Evolutionary conservation across 768 basidiomycete genomes (phyloP).

Genomic region (Mycena kentingensis): DNA sequence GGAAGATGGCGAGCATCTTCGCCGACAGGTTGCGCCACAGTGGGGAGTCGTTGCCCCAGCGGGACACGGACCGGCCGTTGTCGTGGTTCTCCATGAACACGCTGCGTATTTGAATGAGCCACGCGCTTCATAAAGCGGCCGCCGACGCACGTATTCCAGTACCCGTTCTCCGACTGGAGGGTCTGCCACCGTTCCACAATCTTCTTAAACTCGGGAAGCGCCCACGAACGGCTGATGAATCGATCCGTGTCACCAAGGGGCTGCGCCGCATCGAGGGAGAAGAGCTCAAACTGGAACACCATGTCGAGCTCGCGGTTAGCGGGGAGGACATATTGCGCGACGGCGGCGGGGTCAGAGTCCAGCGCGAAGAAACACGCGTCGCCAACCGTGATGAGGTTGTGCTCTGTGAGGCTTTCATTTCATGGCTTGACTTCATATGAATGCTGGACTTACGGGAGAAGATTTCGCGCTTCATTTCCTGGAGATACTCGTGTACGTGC

Average conservation of each 20-base stretch:
- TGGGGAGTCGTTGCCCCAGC: constrained; percentile 63
- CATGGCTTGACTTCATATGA: constrained; percentile 7
- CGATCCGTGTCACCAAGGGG: constrained; percentile 38
- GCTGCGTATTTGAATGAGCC: constrained; percentile 30
- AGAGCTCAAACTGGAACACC: constrained; percentile 66
- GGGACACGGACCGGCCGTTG: constrained; percentile 61
- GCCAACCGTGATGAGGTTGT: constrained; percentile 65
- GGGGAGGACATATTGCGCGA: constrained; percentile 60
- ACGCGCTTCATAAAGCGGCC: too few species aligned
- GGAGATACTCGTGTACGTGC: constrained; percentile 64
- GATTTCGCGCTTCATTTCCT: constrained; percentile 65
- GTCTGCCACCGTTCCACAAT: constrained; percentile 57
- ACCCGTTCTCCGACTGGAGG: constrained; percentile 57
- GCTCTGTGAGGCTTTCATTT: constrained; percentile 35
- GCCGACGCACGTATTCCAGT: constrained; percentile 68
- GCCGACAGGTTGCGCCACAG: constrained; percentile 60
- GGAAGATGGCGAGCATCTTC: constrained; percentile 64
- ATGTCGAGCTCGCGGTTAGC: constrained; percentile 62
- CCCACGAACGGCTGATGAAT: constrained; percentile 51
- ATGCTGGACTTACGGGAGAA: constrained; percentile 49
- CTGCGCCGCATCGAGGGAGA: constrained; percentile 55
- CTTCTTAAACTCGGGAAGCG: constrained; percentile 51
- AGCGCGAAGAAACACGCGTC: constrained; percentile 64
- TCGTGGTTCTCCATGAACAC: constrained; percentile 74
- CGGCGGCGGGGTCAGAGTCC: constrained; percentile 47